Evolutionary conservation across 768 basidiomycete species (phyloP).

Genomic region (Phaeotremella skinneri): DNA sequence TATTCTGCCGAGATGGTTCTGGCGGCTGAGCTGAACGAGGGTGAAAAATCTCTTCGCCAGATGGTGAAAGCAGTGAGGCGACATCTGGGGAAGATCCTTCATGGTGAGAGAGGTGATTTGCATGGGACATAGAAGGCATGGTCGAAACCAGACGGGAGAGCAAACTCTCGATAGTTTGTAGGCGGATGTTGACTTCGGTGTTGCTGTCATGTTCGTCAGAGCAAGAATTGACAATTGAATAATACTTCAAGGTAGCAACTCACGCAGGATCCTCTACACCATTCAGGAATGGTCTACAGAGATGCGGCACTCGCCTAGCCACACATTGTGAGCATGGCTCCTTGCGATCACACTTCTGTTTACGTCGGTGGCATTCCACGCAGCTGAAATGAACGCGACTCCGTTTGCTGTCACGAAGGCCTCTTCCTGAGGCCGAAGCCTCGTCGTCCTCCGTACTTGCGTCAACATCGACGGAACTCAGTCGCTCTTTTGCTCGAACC

Average conservation of each 20-base stretch:
- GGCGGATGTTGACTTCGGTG: slow-evolving; percentile 47
- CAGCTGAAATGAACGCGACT: slow-evolving; percentile 50
- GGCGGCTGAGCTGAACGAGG: slow-evolving; percentile 25
- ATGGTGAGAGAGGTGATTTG: slow-evolving; percentile 3
- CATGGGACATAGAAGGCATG: slow-evolving; percentile 16
- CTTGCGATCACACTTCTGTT: slow-evolving; percentile 50
- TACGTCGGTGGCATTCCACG: slow-evolving; percentile 45
- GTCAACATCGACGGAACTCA: slow-evolving; percentile 24
- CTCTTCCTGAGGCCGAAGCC: slow-evolving; percentile 21
- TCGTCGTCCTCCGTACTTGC: slow-evolving; percentile 29
- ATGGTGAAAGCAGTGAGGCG: slow-evolving; percentile 29
- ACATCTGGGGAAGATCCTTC: slow-evolving; percentile 38
- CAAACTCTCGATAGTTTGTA: slow-evolving; percentile 50
- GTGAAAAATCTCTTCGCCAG: slow-evolving; percentile 48
- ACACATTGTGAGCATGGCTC: slow-evolving; percentile 52
- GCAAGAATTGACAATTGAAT: neutral
- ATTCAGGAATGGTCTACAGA: slow-evolving; percentile 52
- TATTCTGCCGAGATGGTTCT: slow-evolving; percentile 11
- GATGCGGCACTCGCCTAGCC: slow-evolving; percentile 50
- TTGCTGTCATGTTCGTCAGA: slow-evolving; percentile 37
- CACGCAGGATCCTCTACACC: slow-evolving; percentile 50
- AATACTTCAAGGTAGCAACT: slow-evolving; percentile 16
- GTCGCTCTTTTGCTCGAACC: slow-evolving; percentile 15
- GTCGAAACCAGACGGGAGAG: slow-evolving; percentile 38
- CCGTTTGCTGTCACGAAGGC: slow-evolving; percentile 25